Evolutionary conservation across 2,329 filamentous ascomycete genomes (phyloP).

Genomic region (Xylariomycetidae sp.): DNA sequence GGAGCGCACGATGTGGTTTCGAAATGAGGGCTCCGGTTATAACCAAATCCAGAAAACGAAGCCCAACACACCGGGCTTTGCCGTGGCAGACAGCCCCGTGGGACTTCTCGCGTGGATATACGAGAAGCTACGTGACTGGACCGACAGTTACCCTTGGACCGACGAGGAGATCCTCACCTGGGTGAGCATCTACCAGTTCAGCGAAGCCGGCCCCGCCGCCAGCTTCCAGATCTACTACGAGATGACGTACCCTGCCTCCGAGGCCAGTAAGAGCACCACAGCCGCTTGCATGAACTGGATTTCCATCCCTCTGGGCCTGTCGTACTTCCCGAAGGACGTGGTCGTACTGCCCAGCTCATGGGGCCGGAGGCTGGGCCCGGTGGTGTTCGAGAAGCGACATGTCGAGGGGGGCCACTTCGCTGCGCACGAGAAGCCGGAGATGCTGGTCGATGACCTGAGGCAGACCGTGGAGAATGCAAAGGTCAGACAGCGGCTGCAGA

Average conservation of each 20-base stretch:
- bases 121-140: conserved; percentile 5
- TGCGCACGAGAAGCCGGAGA: conserved; percentile 50
- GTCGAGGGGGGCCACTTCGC: conserved; percentile 55
- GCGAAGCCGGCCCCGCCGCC: conserved; percentile 1
- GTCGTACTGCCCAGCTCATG: conserved; percentile 47
- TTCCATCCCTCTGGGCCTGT: too few species aligned
- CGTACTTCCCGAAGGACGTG: conserved; percentile 56
- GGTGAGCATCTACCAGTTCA: conserved; percentile 4
- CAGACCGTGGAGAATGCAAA: too few species aligned
- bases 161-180: conserved; percentile 7
- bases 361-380: conserved; percentile 51
- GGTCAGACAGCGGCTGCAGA: too few species aligned
- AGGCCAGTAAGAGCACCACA: too few species aligned
- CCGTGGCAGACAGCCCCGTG: conserved; percentile 4
- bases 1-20: background rate
- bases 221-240: conserved; percentile 4
- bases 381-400: conserved; percentile 51
- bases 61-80: conserved; percentile 4
- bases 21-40: conserved; percentile 5
- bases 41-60: background rate
- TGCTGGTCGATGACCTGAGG: conserved; percentile 45
- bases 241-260: conserved; percentile 14
- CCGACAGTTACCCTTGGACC: conserved; percentile 5
- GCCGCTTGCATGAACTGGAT: too few species aligned
- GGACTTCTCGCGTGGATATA: conserved; percentile 7